A percentile compares a stretch with the other conserved stretches of the same genome.
phyloP scores from a whole-genome alignment of 192 early-diverging fungal genomes.

The Gamsiella multidivaricata region DNA sequence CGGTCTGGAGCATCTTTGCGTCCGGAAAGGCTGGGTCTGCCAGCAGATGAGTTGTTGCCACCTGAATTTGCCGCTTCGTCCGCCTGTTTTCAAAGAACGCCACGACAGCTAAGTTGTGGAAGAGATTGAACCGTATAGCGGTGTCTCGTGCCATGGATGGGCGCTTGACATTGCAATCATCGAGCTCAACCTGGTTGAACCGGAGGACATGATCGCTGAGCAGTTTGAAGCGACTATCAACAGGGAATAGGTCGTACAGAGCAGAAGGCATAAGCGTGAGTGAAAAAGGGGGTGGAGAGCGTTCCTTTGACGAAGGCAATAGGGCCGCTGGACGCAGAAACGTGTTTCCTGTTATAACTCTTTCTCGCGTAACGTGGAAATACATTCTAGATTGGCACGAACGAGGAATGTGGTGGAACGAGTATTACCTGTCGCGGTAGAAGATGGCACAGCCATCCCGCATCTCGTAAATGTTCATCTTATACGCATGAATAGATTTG shows the following conservation, averaged over 20 bases:
- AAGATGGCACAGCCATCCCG: slow-evolving; percentile 53
- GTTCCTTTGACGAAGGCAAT: background rate
- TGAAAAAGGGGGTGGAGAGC: slow-evolving; percentile 4
- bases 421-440: slow-evolving; percentile 45
- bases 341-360: too few species aligned
- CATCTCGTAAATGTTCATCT: slow-evolving; percentile 53
- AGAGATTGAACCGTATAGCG: slow-evolving; percentile 49
- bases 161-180: slow-evolving; percentile 33
- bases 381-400: too few species aligned
- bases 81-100: slow-evolving; percentile 41
- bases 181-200: slow-evolving; percentile 49
- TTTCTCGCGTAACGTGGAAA: too few species aligned
- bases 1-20: slow-evolving; percentile 51
- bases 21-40: slow-evolving; percentile 50
- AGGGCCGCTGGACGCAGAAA: slow-evolving; percentile 11
- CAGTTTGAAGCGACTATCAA: slow-evolving; percentile 40
- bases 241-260: background rate
- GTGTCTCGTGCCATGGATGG: slow-evolving; percentile 50
- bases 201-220: slow-evolving; percentile 36
- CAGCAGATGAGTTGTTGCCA: slow-evolving; percentile 45
- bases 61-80: slow-evolving; percentile 40
- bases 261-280: slow-evolving; percentile 23
- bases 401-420: background rate
- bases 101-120: slow-evolving; percentile 46
- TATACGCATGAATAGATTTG: slow-evolving; percentile 45